Evolutionary conservation across 345 rosid species (phyloP).

Genomic region (Abelmoschus esculentus): DNA sequence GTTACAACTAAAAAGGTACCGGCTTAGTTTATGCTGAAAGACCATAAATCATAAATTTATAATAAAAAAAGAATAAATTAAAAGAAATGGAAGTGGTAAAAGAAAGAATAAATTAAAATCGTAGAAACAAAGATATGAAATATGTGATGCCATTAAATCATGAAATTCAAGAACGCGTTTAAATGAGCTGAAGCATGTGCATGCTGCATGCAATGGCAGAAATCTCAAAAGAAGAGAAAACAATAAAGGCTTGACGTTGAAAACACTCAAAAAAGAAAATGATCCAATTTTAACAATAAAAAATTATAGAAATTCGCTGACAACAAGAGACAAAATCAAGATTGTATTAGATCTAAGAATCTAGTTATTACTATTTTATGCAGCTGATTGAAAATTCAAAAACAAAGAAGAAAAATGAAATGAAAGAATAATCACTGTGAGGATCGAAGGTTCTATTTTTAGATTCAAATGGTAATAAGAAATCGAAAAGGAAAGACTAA

Average conservation of each 20-base stretch:
- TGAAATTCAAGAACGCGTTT: not conserved
- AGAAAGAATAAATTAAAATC: not conserved
- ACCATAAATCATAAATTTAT: too few species aligned
- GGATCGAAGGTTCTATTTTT: not conserved
- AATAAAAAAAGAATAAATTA: too few species aligned
- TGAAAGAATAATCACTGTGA: not conserved
- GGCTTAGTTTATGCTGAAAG: too few species aligned
- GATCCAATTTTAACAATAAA: too few species aligned
- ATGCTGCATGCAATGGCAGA: not conserved
- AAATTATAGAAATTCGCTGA: too few species aligned
- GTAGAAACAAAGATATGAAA: not conserved
- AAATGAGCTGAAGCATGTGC: not conserved
- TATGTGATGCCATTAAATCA: not conserved
- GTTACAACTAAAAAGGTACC: too few species aligned
- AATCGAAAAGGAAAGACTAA: not conserved
- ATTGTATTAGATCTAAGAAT: slow-evolving; percentile 6
- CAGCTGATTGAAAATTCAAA: not conserved
- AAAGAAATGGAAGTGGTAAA: too few species aligned
- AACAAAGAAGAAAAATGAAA: not conserved
- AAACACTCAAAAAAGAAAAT: too few species aligned
- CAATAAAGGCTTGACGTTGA: too few species aligned
- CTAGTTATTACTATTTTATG: not conserved
- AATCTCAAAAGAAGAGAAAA: not conserved
- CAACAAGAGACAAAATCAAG: not conserved
- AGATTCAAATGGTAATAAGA: not conserved